These are phyloP conservation scores for Fusarium sp. DNA, from an alignment of 2,329 filamentous ascomycete species.

Conservation along the genomic window DNA sequence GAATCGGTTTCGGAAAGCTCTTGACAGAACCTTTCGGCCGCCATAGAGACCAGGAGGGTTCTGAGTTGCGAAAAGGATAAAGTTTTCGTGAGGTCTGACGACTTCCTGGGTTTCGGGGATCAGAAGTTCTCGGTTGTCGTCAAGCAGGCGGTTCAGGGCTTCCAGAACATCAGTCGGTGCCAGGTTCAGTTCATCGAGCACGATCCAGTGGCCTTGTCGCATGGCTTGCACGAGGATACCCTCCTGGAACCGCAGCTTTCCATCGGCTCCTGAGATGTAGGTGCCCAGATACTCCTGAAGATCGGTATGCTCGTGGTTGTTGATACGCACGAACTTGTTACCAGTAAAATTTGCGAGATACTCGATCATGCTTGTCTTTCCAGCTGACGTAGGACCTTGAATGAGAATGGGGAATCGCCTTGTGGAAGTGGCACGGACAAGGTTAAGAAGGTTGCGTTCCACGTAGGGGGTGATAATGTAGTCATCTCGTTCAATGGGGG, in stretches of 20 bases:
- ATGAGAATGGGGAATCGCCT: constrained; percentile 92
- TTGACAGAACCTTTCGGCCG: constrained; percentile 90
- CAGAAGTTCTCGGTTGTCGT: constrained; percentile 95
- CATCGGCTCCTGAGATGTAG: constrained; percentile 88
- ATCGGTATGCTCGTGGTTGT: constrained; percentile 99
- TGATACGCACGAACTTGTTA: constrained; percentile 97
- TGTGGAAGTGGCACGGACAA: constrained; percentile 94
- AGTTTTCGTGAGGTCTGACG: constrained; percentile 91
- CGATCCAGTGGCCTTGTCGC: constrained; percentile 95
- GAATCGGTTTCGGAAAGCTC: constrained; percentile 96
- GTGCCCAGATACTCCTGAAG: constrained; percentile 97
- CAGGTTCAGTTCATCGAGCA: constrained; percentile 96
- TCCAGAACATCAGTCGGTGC: constrained; percentile 97
- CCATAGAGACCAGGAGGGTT: constrained; percentile 97
- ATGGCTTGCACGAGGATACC: constrained; percentile 93
- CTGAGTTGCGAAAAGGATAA: constrained; percentile 98
- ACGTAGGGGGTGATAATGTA: constrained; percentile 98
- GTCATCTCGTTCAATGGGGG: constrained; percentile 78
- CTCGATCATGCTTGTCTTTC: constrained; percentile 99
- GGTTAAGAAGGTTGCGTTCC: constrained; percentile 91
- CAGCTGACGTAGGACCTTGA: constrained; percentile 95
- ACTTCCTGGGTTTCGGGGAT: constrained; percentile 97
- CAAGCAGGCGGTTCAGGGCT: constrained; percentile 92
- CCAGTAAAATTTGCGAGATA: constrained; percentile 97
- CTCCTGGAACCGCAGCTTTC: constrained; percentile 90